Conservation (phyloP, 257 asterid genomes). For the Nicotiana paniculata region DNA sequence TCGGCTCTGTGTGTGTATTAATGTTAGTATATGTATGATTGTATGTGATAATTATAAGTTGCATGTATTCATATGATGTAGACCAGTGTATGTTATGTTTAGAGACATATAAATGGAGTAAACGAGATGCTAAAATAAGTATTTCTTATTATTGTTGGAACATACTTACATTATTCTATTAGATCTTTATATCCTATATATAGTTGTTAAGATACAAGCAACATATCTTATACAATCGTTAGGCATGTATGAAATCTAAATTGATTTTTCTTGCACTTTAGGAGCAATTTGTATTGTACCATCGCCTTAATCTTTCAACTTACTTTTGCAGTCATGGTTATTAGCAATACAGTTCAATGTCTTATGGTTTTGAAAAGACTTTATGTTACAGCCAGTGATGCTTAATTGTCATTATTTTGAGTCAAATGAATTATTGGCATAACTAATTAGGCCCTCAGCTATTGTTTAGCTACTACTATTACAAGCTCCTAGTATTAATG, state of each 20-base stretch:
- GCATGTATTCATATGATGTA: not conserved
- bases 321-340: too few species aligned
- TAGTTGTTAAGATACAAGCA: slow-evolving; percentile 19
- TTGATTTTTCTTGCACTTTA: not conserved
- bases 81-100: not conserved
- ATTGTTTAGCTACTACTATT: not conserved
- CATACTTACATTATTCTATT: slow-evolving; percentile 24
- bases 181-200: slow-evolving; percentile 5
- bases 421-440: not conserved
- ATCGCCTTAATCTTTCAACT: not conserved
- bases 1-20: not conserved
- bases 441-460: not conserved
- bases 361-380: not conserved
- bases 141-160: not conserved
- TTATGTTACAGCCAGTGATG: not conserved
- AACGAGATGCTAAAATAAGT: not conserved
- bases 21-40: not conserved
- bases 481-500: too few species aligned
- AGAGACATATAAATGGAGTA: slow-evolving; percentile 24
- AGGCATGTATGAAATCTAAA: not conserved
- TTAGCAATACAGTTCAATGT: too few species aligned
- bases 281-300: not conserved
- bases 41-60: not conserved
- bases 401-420: not conserved
- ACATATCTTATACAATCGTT: slow-evolving; percentile 11